Conservation (phyloP, 306 rosid species). For the Ormosia semicastrata region DNA sequence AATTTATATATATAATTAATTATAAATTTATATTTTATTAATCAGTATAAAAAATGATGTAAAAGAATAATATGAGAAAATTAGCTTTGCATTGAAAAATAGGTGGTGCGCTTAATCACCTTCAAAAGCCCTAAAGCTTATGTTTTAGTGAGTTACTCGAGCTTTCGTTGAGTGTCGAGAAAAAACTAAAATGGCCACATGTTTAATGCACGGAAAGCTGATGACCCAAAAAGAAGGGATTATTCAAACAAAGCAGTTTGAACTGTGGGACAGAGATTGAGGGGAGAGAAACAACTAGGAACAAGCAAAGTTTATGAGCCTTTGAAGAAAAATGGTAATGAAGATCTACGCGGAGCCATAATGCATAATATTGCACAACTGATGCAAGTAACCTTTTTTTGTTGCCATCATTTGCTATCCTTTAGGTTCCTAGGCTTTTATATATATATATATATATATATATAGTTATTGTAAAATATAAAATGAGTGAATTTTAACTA, state of each 20-base stretch:
- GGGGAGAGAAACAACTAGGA: conserved; percentile 25
- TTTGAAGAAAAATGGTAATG: background rate
- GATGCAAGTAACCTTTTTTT: background rate
- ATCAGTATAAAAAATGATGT: too few species aligned
- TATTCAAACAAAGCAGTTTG: background rate
- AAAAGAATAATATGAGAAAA: too few species aligned
- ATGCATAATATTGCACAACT: background rate
- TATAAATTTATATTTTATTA: too few species aligned
- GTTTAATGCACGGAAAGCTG: background rate
- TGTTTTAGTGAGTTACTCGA: conserved; percentile 19
- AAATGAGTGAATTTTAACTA: too few species aligned
- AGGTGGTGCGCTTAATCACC: background rate
- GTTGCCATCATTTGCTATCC: background rate
- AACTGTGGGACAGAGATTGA: background rate
- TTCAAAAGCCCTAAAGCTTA: conserved; percentile 3
- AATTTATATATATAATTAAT: too few species aligned
- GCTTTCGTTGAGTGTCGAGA: conserved; percentile 14
- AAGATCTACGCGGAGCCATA: background rate
- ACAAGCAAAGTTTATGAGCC: background rate
- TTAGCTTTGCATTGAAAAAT: background rate
- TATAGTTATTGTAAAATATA: too few species aligned
- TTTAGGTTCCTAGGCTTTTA: background rate
- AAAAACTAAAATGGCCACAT: background rate
- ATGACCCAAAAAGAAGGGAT: background rate
- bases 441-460: too few species aligned